Conservation (phyloP, 106 monocot genomes). For the Dendrobium officinale region DNA sequence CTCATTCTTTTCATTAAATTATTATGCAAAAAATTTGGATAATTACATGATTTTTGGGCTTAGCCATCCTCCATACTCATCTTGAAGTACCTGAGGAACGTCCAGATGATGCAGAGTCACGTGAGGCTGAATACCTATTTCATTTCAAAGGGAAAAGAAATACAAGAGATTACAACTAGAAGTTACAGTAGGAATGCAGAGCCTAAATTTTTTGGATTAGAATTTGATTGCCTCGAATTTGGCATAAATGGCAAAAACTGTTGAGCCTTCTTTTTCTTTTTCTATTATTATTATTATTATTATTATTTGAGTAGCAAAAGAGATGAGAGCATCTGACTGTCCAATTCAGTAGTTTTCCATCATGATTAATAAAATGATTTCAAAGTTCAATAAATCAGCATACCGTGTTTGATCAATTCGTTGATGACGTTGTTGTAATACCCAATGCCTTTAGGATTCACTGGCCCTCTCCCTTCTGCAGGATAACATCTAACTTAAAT, state of each 20-base stretch:
- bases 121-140: conserved; percentile 64
- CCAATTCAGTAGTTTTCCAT: conserved; percentile 4
- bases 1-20: background rate
- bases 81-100: conserved; percentile 66
- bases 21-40: background rate
- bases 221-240: background rate
- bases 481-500: conserved; percentile 1
- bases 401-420: conserved; percentile 47
- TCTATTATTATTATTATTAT: too few species aligned
- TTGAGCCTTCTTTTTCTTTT: background rate
- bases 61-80: conserved; percentile 69
- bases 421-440: conserved; percentile 67
- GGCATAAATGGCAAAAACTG: background rate
- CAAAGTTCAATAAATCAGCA: background rate
- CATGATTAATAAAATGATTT: background rate
- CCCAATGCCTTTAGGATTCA: conserved; percentile 58
- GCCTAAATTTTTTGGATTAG: background rate
- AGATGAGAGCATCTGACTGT: background rate
- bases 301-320: background rate
- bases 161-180: background rate
- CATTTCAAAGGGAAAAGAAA: background rate
- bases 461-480: conserved; percentile 55
- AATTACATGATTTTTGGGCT: conserved; percentile 68
- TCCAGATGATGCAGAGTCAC: conserved; percentile 56
- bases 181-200: background rate